phyloP scores from a whole-genome alignment of 805 yeast species.

The Yarrowia bubula region DNA sequence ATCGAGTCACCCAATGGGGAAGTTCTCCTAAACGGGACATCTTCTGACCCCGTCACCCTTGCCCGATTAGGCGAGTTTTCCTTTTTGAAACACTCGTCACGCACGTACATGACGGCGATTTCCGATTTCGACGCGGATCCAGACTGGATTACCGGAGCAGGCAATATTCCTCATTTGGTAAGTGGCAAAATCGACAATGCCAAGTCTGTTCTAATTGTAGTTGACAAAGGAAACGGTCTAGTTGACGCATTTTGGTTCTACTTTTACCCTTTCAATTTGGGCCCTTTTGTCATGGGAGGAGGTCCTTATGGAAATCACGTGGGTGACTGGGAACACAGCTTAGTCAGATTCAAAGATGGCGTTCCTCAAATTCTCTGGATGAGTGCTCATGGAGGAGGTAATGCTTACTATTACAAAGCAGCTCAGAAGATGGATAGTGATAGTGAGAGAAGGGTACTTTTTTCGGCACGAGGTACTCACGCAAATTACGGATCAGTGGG shows the following conservation, averaged over 20 bases:
- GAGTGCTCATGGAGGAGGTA: constrained; percentile 98
- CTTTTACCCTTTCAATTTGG: constrained; percentile 88
- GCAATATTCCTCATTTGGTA: constrained; percentile 64
- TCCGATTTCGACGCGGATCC: constrained; percentile 72
- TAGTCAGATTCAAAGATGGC: constrained; percentile 80
- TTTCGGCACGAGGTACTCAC: constrained; percentile 93
- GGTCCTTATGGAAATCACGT: constrained; percentile 98
- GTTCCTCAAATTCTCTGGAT: constrained; percentile 85
- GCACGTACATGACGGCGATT: constrained; percentile 60
- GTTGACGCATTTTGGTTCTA: constrained; percentile 96
- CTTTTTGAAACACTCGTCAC: constrained; percentile 33
- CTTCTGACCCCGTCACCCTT: constrained; percentile 29
- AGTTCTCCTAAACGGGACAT: constrained; percentile 36
- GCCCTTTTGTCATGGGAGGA: constrained; percentile 95
- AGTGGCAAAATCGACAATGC: constrained; percentile 73
- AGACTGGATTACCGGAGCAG: constrained; percentile 77
- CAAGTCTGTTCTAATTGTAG: constrained; percentile 77
- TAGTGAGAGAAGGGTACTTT: constrained; percentile 65
- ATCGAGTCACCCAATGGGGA: constrained; percentile 41
- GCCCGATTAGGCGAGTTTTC: constrained; percentile 31
- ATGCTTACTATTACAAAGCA: constrained; percentile 76
- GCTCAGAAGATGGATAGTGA: constrained; percentile 59
- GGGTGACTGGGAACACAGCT: constrained; percentile 97
- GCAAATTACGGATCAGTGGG: constrained; percentile 97
- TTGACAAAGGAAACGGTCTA: constrained; percentile 92